Percentiles rank a stretch among this genome's conserved stretches.
Evolutionary conservation across 1,139 yeast genomes (phyloP).

Genomic region (Debaryomyces singareniensis): DNA sequence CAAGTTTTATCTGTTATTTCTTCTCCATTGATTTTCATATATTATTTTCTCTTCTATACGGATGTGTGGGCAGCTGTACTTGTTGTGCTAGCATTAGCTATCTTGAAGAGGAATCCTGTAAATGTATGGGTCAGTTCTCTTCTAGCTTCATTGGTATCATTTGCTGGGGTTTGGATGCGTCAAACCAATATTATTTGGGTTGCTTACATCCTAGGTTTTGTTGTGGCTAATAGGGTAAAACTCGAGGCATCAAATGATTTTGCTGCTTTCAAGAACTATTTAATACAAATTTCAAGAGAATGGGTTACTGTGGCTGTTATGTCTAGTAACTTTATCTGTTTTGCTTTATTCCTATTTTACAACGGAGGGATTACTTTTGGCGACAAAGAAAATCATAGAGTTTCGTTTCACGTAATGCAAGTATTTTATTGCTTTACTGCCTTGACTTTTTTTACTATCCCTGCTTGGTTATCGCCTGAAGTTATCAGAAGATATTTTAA

Average conservation of each 20-base stretch:
- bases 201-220: conserved; percentile 50
- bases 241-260: neutral
- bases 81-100: conserved; percentile 40
- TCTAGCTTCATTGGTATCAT: conserved; percentile 42
- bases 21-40: conserved; percentile 69
- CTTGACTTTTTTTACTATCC: conserved; percentile 57
- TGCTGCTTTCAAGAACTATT: neutral
- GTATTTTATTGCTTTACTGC: conserved; percentile 71
- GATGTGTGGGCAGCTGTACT: conserved; percentile 87
- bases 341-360: conserved; percentile 47
- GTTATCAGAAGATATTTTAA: conserved; percentile 31
- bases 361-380: conserved; percentile 85
- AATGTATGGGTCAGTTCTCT: conserved; percentile 11
- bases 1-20: conserved; percentile 45
- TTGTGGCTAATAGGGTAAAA: conserved; percentile 43
- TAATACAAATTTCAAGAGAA: conserved; percentile 10
- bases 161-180: conserved; percentile 63
- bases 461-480: conserved; percentile 51
- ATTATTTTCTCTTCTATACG: conserved; percentile 77
- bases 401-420: conserved; percentile 72
- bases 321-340: conserved; percentile 42
- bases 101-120: conserved; percentile 22
- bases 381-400: conserved; percentile 78
- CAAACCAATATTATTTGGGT: conserved; percentile 93
- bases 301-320: conserved; percentile 44